These are phyloP conservation scores for Medicago ruthenica DNA, from an alignment of 306 rosid genomes.

Conservation along the genomic window DNA sequence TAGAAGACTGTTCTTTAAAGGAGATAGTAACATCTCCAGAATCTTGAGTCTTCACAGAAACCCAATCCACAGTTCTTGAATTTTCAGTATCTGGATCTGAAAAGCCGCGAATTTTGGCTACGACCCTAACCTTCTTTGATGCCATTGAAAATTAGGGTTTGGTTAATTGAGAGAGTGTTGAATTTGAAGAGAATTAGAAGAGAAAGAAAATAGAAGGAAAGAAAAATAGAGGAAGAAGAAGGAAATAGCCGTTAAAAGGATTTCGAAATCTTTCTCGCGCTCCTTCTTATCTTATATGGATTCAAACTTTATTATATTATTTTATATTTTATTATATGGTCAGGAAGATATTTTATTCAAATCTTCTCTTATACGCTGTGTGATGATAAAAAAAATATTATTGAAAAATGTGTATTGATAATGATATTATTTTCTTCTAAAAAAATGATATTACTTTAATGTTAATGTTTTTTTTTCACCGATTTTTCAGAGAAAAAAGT, in stretches of 20 bases:
- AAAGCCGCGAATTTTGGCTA: slow-evolving; percentile 60
- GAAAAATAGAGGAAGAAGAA: background rate
- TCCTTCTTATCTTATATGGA: background rate
- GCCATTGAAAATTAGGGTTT: slow-evolving; percentile 52
- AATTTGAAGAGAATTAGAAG: background rate
- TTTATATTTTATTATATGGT: too few relatives aligned
- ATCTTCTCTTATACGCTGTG: background rate
- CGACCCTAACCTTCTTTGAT: slow-evolving; percentile 58
- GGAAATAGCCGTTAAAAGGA: slow-evolving; percentile 49
- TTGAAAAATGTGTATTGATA: too few relatives aligned
- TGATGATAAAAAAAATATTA: too few relatives aligned
- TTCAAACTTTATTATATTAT: too few relatives aligned
- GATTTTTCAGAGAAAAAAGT: too few relatives aligned
- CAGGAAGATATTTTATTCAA: background rate
- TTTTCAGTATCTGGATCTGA: slow-evolving; percentile 39
- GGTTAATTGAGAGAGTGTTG: background rate
- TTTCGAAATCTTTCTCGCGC: slow-evolving; percentile 41
- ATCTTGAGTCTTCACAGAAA: slow-evolving; percentile 60
- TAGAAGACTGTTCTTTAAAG: slow-evolving; percentile 60
- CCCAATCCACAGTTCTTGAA: slow-evolving; percentile 53
- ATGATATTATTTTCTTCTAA: too few relatives aligned
- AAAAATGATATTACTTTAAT: too few relatives aligned
- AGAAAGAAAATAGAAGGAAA: background rate
- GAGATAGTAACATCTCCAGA: slow-evolving; percentile 59
- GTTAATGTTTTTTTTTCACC: too few relatives aligned